Evolutionary conservation across 2,329 filamentous ascomycete genomes (phyloP), one percentile per base, ranked within the genome.

Genomic region (Aspergillus udagawae): DNA sequence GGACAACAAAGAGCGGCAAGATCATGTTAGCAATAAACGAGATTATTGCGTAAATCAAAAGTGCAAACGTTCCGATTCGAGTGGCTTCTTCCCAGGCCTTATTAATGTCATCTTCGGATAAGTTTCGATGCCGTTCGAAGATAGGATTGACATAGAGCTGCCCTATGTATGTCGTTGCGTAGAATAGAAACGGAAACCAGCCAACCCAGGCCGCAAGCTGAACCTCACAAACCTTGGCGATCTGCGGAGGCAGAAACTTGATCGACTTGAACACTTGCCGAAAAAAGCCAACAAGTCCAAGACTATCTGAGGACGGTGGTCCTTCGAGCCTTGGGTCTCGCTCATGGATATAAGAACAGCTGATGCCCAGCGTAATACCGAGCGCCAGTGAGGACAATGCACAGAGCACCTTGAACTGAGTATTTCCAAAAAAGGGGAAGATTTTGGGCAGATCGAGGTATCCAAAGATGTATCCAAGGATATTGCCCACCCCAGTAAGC

Each of bases 141-240:
- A 83, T 89, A 0, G 91, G 91, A 69, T 96, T 88, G 20, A 91
- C 89, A 66, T 96, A 96, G 56, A 97, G 90, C 70, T 96, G 91
- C 60, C 90, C 92, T 64, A 97, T 89, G 73, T 94, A 97, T 20
- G 91, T 95, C 1, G 92, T 96, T 4, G 91, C 91, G 78, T 97
- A 97, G 77, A 96, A 97, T 2, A 97, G 82, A 73, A 96, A 92
- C 1, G 92, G 92, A 67, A 97, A 97, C 85, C 93, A 97, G 53
- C 91, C 93, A 56, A 97, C 87, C 92, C 92, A 97, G 4, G 91
- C 91, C 59, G 87, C 92, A 65, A 93, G 86, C 70, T 94, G 90
- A 0, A 92, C 88, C 62, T 86, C 78, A 69, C 92, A 97, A 41
- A 97, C 91, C 61, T 85, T 87, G 60, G 83, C 83, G 62, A 94